Evolutionary conservation across 495 filamentous ascomycete species (phyloP).

Genomic region (Penicillium paxilli): DNA sequence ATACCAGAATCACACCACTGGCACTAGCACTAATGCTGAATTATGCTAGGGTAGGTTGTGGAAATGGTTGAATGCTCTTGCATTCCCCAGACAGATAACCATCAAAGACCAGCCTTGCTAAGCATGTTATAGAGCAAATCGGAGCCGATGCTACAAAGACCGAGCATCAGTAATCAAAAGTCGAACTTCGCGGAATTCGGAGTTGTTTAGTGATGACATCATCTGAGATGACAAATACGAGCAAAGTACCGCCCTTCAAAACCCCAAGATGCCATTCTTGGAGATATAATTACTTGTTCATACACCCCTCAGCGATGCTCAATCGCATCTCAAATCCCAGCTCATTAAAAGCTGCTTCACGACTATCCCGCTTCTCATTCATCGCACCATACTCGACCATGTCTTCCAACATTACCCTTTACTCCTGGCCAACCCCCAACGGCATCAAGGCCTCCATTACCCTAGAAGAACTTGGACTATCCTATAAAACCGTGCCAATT

Average conservation of each 20-base stretch:
- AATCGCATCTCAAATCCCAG: not conserved
- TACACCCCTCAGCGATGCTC: conserved; percentile 9
- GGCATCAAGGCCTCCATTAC: conserved; percentile 71
- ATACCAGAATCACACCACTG: no score
- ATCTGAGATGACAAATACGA: not conserved
- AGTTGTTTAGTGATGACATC: not conserved
- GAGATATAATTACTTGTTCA: not conserved
- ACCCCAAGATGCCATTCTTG: not conserved
- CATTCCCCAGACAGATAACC: no score
- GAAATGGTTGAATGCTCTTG: no score
- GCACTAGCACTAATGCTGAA: no score
- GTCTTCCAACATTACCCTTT: conserved; percentile 37
- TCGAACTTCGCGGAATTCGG: not conserved
- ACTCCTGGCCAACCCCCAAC: conserved; percentile 40
- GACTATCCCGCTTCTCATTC: conserved; percentile 9
- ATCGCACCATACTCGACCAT: conserved; percentile 19
- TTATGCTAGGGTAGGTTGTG: no score
- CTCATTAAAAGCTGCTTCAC: conserved; percentile 13
- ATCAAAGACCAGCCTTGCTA: not conserved
- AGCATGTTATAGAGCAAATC: not conserved
- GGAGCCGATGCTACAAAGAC: not conserved
- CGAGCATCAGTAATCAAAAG: not conserved
- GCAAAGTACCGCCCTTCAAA: not conserved
- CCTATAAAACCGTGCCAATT: conserved; percentile 63
- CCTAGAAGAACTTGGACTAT: conserved; percentile 74